Conservation (phyloP, 192 early-diverging fungal genomes). For the Coemansia sp. region DNA sequence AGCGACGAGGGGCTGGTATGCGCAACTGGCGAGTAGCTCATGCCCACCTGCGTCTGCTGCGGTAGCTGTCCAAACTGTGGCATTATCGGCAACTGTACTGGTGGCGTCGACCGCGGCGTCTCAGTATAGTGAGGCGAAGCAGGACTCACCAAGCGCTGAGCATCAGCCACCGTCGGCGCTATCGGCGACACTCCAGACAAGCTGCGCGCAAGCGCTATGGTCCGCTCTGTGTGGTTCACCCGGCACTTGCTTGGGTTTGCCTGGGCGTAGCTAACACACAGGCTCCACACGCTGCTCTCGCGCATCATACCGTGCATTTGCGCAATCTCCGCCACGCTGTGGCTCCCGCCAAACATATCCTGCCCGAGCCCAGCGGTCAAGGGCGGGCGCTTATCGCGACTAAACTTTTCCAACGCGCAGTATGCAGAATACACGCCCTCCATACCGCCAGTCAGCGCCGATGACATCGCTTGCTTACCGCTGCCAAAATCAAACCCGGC, state of each 20-base stretch:
- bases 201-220: constrained; percentile 25
- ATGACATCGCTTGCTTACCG: not conserved
- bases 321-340: constrained; percentile 31
- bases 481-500: not conserved
- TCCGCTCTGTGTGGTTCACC: constrained; percentile 19
- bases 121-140: not conserved
- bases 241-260: constrained; percentile 10
- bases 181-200: constrained; percentile 1
- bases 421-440: constrained; percentile 31
- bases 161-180: not conserved
- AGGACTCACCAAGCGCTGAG: not conserved
- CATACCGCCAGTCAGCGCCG: constrained; percentile 6
- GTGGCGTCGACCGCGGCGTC: constrained; percentile 2
- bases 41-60: constrained; percentile 5
- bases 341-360: constrained; percentile 20
- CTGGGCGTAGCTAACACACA: constrained; percentile 20
- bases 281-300: constrained; percentile 26
- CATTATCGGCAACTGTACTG: constrained; percentile 15
- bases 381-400: constrained; percentile 8
- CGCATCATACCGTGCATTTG: constrained; percentile 33
- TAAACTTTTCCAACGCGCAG: constrained; percentile 38
- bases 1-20: constrained; percentile 16
- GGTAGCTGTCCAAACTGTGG: constrained; percentile 15
- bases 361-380: not conserved
- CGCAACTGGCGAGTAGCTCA: constrained; percentile 12